phyloP scores from a whole-genome alignment of 306 rosid genomes.

The Trifolium subterraneum region DNA sequence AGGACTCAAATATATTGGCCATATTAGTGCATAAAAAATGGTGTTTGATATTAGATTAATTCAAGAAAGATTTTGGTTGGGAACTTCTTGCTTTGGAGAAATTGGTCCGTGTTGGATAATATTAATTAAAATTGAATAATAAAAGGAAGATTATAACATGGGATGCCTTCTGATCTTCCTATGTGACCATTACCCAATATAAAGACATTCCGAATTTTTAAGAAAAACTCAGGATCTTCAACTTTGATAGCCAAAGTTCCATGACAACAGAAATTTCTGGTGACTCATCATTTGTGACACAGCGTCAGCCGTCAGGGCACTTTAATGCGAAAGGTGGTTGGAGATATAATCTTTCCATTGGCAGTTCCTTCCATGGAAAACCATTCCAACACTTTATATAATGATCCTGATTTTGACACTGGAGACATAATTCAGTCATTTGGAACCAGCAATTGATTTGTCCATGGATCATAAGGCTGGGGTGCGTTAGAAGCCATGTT shows the following conservation, averaged over 20 bases:
- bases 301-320: slow-evolving; percentile 36
- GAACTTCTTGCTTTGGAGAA: background rate
- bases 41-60: slow-evolving; percentile 41
- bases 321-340: slow-evolving; percentile 35
- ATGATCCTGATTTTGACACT: slow-evolving; percentile 36
- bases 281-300: background rate
- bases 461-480: slow-evolving; percentile 43
- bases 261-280: no score
- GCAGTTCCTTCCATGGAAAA: slow-evolving; percentile 36
- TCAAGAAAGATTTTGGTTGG: slow-evolving; percentile 8
- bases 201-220: background rate
- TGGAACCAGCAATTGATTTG: slow-evolving; percentile 35
- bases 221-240: no score
- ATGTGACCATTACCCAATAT: background rate
- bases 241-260: no score
- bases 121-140: slow-evolving; percentile 24
- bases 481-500: slow-evolving; percentile 35
- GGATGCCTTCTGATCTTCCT: background rate
- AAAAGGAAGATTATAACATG: background rate
- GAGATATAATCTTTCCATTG: slow-evolving; percentile 39
- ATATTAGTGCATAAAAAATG: slow-evolving; percentile 41
- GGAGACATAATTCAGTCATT: slow-evolving; percentile 31
- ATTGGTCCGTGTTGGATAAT: background rate
- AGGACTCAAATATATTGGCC: slow-evolving; percentile 40
- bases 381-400: slow-evolving; percentile 37